Percentiles rank a stretch among this genome's conserved stretches.
Evolutionary conservation across 495 filamentous ascomycete genomes (phyloP).

Genomic region (Lentithecium fluviatile): DNA sequence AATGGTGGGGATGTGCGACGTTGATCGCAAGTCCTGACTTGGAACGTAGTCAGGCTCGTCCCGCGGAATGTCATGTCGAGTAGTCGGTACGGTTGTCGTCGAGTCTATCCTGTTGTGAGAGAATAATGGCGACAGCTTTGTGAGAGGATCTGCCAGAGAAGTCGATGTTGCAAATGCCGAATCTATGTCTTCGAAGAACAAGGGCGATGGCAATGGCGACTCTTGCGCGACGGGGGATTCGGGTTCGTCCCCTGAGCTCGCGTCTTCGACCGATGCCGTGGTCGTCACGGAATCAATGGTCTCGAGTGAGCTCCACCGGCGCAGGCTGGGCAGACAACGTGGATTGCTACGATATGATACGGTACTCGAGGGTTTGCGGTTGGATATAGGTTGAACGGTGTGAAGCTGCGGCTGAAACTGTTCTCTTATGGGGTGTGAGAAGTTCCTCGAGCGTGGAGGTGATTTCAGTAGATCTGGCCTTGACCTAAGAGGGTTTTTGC

Average conservation of each 20-base stretch:
- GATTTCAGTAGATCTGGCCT: not conserved
- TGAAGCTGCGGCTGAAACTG: constrained; percentile 1
- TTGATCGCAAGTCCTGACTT: too few relatives aligned
- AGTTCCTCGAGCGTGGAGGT: constrained; percentile 1
- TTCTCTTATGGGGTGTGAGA: constrained; percentile 7
- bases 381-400: too few relatives aligned
- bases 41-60: too few relatives aligned
- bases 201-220: not conserved
- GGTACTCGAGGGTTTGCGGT: not conserved
- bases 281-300: constrained; percentile 13
- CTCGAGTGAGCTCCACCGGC: constrained; percentile 17
- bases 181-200: too few relatives aligned
- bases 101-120: too few relatives aligned
- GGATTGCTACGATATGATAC: constrained; percentile 3
- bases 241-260: not conserved
- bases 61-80: too few relatives aligned
- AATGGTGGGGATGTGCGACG: too few relatives aligned
- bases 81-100: too few relatives aligned
- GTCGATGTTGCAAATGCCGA: too few relatives aligned
- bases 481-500: constrained; percentile 4
- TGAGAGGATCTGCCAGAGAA: too few relatives aligned
- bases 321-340: constrained; percentile 5
- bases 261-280: not conserved
- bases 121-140: too few relatives aligned
- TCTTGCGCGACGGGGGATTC: not conserved